phyloP scores from a whole-genome alignment of 192 early-diverging fungal species.

The Dissophora globulifera region DNA sequence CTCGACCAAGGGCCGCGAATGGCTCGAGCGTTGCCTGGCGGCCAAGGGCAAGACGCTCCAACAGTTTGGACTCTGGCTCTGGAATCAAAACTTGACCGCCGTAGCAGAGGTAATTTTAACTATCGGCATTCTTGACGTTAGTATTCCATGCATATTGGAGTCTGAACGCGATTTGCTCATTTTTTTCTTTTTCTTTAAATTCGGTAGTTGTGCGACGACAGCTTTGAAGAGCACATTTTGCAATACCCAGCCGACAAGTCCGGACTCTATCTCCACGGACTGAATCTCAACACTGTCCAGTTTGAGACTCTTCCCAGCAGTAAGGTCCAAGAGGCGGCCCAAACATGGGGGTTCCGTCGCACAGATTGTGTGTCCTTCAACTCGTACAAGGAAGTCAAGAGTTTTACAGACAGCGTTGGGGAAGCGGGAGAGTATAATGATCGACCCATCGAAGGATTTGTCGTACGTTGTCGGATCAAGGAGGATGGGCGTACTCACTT shows the following conservation, averaged over 20 bases:
- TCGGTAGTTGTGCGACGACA: constrained; percentile 92
- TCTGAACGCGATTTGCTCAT: background rate
- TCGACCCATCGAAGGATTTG: constrained; percentile 90
- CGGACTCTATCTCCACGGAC: constrained; percentile 92
- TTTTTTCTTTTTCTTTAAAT: background rate
- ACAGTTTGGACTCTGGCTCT: constrained; percentile 82
- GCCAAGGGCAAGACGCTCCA: constrained; percentile 61
- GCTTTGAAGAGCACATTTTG: constrained; percentile 95
- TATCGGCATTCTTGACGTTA: no score
- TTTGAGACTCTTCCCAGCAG: constrained; percentile 78
- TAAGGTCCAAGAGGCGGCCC: constrained; percentile 70
- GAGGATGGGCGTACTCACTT: constrained; percentile 50
- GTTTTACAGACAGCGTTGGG: constrained; percentile 75
- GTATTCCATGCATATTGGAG: no score
- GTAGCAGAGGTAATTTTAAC: constrained; percentile 80
- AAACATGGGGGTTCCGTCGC: constrained; percentile 76
- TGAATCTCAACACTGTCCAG: constrained; percentile 82
- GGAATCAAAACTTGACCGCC: constrained; percentile 78
- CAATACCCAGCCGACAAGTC: constrained; percentile 80
- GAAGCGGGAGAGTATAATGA: constrained; percentile 72
- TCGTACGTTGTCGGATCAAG: constrained; percentile 76
- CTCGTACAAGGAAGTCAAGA: constrained; percentile 69
- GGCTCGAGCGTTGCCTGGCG: constrained; percentile 76
- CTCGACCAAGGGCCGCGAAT: constrained; percentile 72
- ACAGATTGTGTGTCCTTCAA: constrained; percentile 67